These are phyloP conservation scores for Fraxinus baroniana DNA, from an alignment of 305 asterid species.

Conservation along the genomic window DNA sequence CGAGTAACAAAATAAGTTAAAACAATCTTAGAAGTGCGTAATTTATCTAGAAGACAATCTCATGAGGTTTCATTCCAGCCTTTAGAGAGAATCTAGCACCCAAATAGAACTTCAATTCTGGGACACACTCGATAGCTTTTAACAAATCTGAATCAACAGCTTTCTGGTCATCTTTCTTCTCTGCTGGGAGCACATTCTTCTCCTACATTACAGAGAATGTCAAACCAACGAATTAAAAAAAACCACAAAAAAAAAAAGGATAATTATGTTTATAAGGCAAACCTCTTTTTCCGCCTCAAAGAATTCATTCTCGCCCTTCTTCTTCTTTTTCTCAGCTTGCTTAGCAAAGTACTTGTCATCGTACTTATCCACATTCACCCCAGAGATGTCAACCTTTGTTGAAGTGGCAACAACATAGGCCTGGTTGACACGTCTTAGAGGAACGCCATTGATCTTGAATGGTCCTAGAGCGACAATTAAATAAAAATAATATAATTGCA, in stretches of 20 bases:
- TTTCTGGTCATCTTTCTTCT: too few species aligned
- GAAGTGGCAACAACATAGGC: conserved; percentile 46
- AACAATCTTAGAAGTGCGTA: neutral
- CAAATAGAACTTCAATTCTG: too few species aligned
- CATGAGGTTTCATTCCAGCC: too few species aligned
- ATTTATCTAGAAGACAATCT: conserved; percentile 29
- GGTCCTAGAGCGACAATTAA: conserved; percentile 35
- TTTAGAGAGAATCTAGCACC: too few species aligned
- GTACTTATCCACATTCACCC: conserved; percentile 35
- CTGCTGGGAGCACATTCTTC: too few species aligned
- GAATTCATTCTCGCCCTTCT: conserved; percentile 44
- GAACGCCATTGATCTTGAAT: conserved; percentile 51
- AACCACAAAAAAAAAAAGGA: too few species aligned
- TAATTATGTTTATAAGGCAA: neutral
- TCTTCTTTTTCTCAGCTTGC: conserved; percentile 36
- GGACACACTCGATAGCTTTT: too few species aligned
- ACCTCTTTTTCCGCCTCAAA: conserved; percentile 51
- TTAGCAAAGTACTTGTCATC: conserved; percentile 48
- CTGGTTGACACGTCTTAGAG: conserved; percentile 48
- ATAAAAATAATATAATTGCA: neutral
- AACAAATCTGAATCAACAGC: too few species aligned
- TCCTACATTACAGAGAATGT: too few species aligned
- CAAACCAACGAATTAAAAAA: accelerated
- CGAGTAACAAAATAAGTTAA: conserved; percentile 19
- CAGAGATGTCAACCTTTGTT: conserved; percentile 44